phyloP scores from a whole-genome alignment of 371 early-diverging fungal genomes.

The Cokeromyces recurvatus region DNA sequence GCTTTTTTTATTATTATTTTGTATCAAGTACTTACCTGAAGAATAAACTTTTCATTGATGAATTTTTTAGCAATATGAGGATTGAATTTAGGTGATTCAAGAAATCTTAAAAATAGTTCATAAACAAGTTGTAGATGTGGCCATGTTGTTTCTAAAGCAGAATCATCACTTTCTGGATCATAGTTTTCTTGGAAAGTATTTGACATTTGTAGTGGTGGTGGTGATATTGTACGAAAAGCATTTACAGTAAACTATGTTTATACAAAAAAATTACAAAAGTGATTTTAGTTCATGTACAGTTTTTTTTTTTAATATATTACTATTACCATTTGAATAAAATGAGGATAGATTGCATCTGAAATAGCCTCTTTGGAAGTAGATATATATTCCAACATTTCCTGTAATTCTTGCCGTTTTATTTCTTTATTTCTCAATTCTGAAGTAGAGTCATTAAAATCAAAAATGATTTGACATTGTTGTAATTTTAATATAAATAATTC shows the following conservation, averaged over 20 bases:
- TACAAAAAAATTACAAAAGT: neutral
- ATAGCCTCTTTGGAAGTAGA: conserved; percentile 81
- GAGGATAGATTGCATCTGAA: conserved; percentile 85
- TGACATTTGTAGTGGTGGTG: conserved; percentile 84
- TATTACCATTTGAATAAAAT: conserved; percentile 87
- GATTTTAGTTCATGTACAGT: no score
- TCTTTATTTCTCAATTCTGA: conserved; percentile 90
- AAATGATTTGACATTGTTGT: conserved; percentile 83
- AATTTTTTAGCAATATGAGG: conserved; percentile 69
- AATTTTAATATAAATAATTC: conserved; percentile 86
- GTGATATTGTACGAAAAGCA: conserved; percentile 92
- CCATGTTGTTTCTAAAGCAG: conserved; percentile 92
- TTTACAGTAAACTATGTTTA: conserved; percentile 74
- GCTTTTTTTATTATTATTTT: neutral
- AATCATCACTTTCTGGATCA: conserved; percentile 97
- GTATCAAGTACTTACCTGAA: conserved; percentile 19
- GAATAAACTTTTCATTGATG: conserved; percentile 35
- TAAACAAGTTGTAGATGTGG: conserved; percentile 96
- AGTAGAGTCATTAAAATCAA: conserved; percentile 91
- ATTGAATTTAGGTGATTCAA: conserved; percentile 94
- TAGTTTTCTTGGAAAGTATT: conserved; percentile 42
- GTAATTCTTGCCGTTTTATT: conserved; percentile 87
- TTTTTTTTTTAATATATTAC: neutral
- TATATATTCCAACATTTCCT: conserved; percentile 91
- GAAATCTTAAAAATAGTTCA: conserved; percentile 92